Percentiles rank a stretch among this genome's conserved stretches.
Evolutionary conservation across 495 filamentous ascomycete genomes (phyloP).

Genomic region (Massariosphaeria phaeospora): DNA sequence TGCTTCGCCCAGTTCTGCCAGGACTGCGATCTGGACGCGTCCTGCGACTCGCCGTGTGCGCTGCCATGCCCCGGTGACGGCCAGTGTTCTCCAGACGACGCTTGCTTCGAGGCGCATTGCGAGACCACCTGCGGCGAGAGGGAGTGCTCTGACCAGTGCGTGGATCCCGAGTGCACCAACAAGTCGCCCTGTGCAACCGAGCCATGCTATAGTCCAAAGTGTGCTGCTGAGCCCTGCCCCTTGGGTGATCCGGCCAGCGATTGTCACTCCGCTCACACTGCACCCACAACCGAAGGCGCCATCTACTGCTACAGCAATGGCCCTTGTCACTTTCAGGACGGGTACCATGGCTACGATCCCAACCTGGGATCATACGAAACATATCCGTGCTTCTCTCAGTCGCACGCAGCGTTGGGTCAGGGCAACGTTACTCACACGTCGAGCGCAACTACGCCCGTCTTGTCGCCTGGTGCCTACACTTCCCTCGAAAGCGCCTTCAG

Average conservation of each 20-base stretch:
- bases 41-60: conserved; percentile 15
- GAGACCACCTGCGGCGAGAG: conserved; percentile 12
- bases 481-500: conserved; percentile 10
- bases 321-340: conserved; percentile 22
- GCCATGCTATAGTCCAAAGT: conserved; percentile 27
- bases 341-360: conserved; percentile 7
- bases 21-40: conserved; percentile 16
- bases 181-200: conserved; percentile 19
- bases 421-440: conserved; percentile 10
- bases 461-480: conserved; percentile 19
- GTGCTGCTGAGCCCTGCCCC: conserved; percentile 20
- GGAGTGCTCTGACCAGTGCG: conserved; percentile 18
- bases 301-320: conserved; percentile 22
- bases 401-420: not conserved
- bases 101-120: conserved; percentile 24
- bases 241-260: conserved; percentile 17
- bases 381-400: conserved; percentile 10
- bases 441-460: conserved; percentile 6
- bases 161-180: conserved; percentile 29
- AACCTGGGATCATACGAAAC: conserved; percentile 5
- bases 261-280: conserved; percentile 19
- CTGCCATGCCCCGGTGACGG: conserved; percentile 25
- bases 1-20: conserved; percentile 26
- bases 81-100: conserved; percentile 17
- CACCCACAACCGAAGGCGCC: conserved; percentile 15